These are phyloP conservation scores for Fusarium anthophilum DNA, from an alignment of 2,329 filamentous ascomycete species.

Conservation along the genomic window DNA sequence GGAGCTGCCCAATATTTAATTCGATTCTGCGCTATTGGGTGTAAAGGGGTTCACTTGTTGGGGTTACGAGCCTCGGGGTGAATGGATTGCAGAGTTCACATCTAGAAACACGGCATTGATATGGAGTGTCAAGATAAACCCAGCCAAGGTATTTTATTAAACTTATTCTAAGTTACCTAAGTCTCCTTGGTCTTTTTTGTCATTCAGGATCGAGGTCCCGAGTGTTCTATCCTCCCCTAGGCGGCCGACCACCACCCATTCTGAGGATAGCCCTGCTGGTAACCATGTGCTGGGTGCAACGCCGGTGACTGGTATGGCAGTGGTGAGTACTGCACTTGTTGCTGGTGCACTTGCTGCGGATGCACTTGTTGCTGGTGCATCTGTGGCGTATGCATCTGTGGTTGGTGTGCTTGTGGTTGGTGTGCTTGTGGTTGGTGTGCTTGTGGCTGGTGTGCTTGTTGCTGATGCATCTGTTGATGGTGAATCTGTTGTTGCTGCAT, in stretches of 20 bases:
- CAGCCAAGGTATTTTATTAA: neutral
- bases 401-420: neutral
- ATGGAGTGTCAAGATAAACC: neutral
- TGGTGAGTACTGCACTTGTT: neutral
- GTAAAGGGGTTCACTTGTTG: neutral
- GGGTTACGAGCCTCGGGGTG: neutral
- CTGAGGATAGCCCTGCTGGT: neutral
- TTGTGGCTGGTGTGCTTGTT: neutral
- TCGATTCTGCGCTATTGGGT: neutral
- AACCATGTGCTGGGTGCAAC: neutral
- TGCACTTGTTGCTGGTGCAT: neutral
- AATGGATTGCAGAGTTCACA: constrained; percentile 1
- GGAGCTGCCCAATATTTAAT: neutral
- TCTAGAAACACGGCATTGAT: constrained; percentile 15
- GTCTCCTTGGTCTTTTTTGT: neutral
- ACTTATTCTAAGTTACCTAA: neutral
- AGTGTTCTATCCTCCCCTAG: neutral
- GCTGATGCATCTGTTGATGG: neutral
- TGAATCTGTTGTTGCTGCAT: neutral
- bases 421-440: neutral
- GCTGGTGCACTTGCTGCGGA: neutral
- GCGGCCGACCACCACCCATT: neutral
- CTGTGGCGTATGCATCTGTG: neutral
- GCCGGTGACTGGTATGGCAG: neutral
- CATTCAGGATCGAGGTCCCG: neutral